Percentiles rank a stretch among this genome's conserved stretches.
Evolutionary conservation across 257 asterid genomes (phyloP).

Genomic region (Linaria vulgaris): DNA sequence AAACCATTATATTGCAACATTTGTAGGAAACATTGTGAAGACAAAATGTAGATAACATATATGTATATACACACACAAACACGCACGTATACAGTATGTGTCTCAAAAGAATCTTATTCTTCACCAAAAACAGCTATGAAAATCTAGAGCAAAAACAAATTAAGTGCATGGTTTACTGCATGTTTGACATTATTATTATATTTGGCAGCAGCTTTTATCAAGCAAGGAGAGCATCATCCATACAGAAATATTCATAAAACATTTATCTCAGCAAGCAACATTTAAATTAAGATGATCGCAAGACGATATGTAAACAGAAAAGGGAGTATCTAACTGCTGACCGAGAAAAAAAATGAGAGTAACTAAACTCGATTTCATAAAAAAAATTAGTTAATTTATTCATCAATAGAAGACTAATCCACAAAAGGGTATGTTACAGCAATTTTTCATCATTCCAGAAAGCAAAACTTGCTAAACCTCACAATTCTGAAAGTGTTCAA

Average conservation of each 20-base stretch:
- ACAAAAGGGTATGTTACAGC: not conserved
- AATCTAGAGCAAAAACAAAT: conserved; percentile 3
- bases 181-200: not conserved
- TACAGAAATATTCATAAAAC: not conserved
- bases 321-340: too few species aligned
- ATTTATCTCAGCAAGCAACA: not conserved
- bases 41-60: not conserved
- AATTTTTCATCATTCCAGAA: not conserved
- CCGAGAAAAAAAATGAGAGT: too few species aligned
- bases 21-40: conserved; percentile 8
- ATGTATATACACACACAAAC: not conserved
- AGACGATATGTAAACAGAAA: not conserved
- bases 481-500: too few species aligned
- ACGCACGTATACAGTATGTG: too few species aligned
- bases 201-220: not conserved
- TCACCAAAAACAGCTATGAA: not conserved
- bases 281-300: not conserved
- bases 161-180: not conserved
- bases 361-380: not conserved
- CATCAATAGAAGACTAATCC: not conserved
- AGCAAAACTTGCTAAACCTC: not conserved
- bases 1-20: not conserved
- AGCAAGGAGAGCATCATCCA: not conserved
- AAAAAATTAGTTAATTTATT: not conserved
- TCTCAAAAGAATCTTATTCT: not conserved